Conservation (phyloP, 257 asterid species). For the Hygrophila difformis region DNA sequence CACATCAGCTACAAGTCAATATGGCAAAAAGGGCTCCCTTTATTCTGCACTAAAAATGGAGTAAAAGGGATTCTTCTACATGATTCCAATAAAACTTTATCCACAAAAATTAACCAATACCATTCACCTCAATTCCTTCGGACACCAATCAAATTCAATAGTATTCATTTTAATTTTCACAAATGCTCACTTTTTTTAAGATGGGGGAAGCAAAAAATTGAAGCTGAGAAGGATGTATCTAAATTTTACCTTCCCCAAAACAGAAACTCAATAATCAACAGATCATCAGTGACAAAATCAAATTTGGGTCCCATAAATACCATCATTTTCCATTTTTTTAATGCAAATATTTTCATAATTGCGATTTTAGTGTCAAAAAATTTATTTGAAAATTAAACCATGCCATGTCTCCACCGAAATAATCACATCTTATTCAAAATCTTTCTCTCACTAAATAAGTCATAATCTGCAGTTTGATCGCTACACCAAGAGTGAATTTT, state of each 20-base stretch:
- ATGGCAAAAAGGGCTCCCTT: not conserved
- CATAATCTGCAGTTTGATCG: too few relatives aligned
- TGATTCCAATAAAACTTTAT: not conserved
- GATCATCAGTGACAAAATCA: not conserved
- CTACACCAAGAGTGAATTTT: too few relatives aligned
- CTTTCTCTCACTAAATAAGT: too few relatives aligned
- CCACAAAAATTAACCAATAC: not conserved
- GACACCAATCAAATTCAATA: not conserved
- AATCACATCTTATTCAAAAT: too few relatives aligned
- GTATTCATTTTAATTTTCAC: not conserved
- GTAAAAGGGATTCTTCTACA: not conserved
- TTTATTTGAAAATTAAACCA: too few relatives aligned
- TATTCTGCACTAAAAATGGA: not conserved
- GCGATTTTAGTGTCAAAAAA: too few relatives aligned
- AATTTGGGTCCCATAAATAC: not conserved
- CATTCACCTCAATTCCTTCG: not conserved
- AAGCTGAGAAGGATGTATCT: not conserved
- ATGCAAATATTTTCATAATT: too few relatives aligned
- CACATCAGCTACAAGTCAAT: slow-evolving; percentile 16
- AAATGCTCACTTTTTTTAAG: not conserved
- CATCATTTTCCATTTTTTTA: not conserved
- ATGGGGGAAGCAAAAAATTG: not conserved
- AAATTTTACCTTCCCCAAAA: not conserved
- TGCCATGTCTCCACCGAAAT: too few relatives aligned
- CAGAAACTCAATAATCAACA: too few relatives aligned